phyloP scores from a whole-genome alignment of 2,329 filamentous ascomycete species.

The Lojkania enalia region DNA sequence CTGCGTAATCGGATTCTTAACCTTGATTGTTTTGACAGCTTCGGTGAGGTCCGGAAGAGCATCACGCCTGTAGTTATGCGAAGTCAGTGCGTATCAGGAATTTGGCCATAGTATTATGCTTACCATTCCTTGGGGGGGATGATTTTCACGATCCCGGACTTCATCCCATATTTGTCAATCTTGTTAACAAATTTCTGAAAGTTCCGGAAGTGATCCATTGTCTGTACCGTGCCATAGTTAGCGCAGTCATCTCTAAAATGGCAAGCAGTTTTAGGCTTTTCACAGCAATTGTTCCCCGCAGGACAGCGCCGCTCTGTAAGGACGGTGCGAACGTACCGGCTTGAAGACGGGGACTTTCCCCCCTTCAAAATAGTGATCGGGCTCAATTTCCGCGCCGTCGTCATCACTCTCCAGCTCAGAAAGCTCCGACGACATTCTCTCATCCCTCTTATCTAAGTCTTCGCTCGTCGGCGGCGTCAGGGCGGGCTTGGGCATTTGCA shows the following conservation, averaged over 20 bases:
- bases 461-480: conserved; percentile 58
- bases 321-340: conserved; percentile 60
- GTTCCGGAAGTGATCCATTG: conserved; percentile 91
- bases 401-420: conserved; percentile 53
- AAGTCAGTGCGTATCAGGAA: conserved; percentile 15
- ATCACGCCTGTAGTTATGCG: conserved; percentile 59
- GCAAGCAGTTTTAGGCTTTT: background rate
- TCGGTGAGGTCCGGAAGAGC: conserved; percentile 78
- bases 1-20: conserved; percentile 97
- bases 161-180: conserved; percentile 94
- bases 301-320: conserved; percentile 4
- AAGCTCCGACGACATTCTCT: conserved; percentile 51
- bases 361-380: conserved; percentile 83
- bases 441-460: conserved; percentile 52
- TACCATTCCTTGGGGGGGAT: conserved; percentile 94
- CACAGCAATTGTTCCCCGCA: no score
- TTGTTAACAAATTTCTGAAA: conserved; percentile 91
- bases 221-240: conserved; percentile 49
- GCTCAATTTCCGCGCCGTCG: conserved; percentile 69
- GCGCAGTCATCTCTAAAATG: conserved; percentile 8
- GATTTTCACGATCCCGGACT: conserved; percentile 94
- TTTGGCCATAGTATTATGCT: conserved; percentile 33
- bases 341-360: conserved; percentile 90
- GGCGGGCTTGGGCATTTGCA: conserved; percentile 40
- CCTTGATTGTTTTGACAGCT: conserved; percentile 84